Base-by-base conservation (phyloP, 148 eudicot genomes). In the Spergularia bocconei region DNA sequence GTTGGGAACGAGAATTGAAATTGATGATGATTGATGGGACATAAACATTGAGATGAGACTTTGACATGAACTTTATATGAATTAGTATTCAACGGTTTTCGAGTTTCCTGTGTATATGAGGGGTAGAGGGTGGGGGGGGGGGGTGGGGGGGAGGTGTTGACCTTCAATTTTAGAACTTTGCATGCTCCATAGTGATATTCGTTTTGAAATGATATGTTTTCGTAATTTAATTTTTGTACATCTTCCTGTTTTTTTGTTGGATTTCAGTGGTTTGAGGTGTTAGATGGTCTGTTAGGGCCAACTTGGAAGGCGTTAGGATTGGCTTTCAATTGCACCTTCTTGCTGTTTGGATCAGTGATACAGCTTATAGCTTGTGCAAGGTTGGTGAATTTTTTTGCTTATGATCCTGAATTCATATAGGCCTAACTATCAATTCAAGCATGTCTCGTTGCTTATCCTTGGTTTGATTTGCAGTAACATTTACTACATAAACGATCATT, bases 331-430 rank as follows among this genome's bases (percentile, higher is more conserved):
- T 87, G 91, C 63, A 89, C 93, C 23, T 89, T 89, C 80, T 85
- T 89, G 15, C 85, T 89, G 53, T 89, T 86, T 79, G 93, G 93
- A 20, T 87, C 93, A 59, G 93, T 90, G 25, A 90, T 90, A 63
- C 93, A 90, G 65, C 91, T 90, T 48, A 90, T 90, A 39, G 94
- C 88, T 81, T 90, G 94, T 85, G 94, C 94, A 77, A 90, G 93
- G 93, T 89, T 41, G 58, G 69, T 51, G 29, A 69, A 23, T 69
- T 15, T 65, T 61, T 7, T 63, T n/a, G 12, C 20, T 44, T 44
- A 44, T 44, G 48, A 44, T 9, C 9, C 48, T 6, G 6, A 44
- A 44, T 44, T 17, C 29, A n/a, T 59, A 20, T 7, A 59, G 21
- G 63, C 63, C 16, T 12, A 59, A 11, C 25, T 19, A 5, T 59